These are phyloP conservation scores for Groenewaldozyma auringiensis DNA, from an alignment of 1,139 yeast species.

Conservation along the genomic window DNA sequence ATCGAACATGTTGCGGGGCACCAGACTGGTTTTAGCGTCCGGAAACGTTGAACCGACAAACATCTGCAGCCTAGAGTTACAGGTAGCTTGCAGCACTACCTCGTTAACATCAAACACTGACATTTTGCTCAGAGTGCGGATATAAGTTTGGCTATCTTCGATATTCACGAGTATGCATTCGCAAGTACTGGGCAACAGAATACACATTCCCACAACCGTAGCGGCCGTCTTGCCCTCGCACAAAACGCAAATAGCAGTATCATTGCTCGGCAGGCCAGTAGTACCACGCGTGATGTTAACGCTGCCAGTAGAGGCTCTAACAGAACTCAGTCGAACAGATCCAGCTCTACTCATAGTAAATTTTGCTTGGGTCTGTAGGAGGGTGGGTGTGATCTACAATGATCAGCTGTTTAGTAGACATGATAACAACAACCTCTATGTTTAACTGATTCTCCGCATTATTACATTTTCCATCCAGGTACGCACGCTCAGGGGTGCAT, in stretches of 20 bases:
- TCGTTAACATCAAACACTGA: background rate
- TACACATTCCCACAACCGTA: background rate
- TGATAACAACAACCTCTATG: too few relatives aligned
- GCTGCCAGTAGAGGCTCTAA: background rate
- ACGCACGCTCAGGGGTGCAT: too few relatives aligned
- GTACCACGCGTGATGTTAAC: background rate
- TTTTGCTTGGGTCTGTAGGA: too few relatives aligned
- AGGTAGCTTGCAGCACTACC: background rate
- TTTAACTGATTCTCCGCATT: too few relatives aligned
- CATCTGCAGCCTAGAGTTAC: background rate
- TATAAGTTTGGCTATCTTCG: conserved; percentile 2
- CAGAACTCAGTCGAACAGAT: background rate
- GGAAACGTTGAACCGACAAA: conserved; percentile 1
- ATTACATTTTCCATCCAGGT: too few relatives aligned
- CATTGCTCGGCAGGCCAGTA: background rate
- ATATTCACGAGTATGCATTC: conserved; percentile 1
- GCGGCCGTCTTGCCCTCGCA: conserved; percentile 2
- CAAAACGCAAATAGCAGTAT: background rate
- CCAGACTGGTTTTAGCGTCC: background rate
- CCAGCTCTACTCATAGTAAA: too few relatives aligned
- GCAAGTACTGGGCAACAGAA: background rate
- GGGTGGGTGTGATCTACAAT: too few relatives aligned
- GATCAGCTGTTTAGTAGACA: too few relatives aligned
- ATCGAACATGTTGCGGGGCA: background rate
- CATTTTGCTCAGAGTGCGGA: conserved; percentile 1